Conservation (phyloP, 2,329 filamentous ascomycete genomes). For the Hortaea sp. region DNA sequence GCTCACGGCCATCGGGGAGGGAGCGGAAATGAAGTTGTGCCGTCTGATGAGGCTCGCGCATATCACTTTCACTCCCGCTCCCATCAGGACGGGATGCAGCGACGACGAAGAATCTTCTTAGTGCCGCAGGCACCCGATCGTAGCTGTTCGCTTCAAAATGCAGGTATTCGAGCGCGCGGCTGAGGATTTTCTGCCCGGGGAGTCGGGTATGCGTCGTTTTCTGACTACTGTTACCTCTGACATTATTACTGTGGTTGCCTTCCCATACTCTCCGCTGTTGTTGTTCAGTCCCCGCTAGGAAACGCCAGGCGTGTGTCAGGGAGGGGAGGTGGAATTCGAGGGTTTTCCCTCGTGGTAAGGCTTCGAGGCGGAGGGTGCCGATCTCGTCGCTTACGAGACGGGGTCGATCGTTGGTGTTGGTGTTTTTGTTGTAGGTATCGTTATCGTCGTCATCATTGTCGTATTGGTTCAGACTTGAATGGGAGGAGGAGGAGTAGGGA, state of each 20-base stretch:
- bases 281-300: neutral
- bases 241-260: no score
- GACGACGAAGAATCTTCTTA: conserved; percentile 4
- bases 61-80: no score
- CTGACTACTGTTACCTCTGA: neutral
- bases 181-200: neutral
- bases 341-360: neutral
- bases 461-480: no score
- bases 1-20: neutral
- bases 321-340: conserved; percentile 1
- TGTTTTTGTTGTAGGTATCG: no score
- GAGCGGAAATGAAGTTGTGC: neutral
- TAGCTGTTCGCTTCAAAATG: conserved; percentile 6
- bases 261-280: neutral
- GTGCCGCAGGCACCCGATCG: neutral
- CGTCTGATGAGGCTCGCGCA: no score
- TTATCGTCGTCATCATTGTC: no score
- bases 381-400: neutral
- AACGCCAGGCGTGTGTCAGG: conserved; percentile 2
- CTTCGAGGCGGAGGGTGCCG: neutral
- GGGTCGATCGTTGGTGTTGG: no score
- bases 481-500: no score
- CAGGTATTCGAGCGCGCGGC: conserved; percentile 3
- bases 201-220: neutral
- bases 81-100: neutral